phyloP scores from a whole-genome alignment of 495 filamentous ascomycete species.

The Cercophora scortea region DNA sequence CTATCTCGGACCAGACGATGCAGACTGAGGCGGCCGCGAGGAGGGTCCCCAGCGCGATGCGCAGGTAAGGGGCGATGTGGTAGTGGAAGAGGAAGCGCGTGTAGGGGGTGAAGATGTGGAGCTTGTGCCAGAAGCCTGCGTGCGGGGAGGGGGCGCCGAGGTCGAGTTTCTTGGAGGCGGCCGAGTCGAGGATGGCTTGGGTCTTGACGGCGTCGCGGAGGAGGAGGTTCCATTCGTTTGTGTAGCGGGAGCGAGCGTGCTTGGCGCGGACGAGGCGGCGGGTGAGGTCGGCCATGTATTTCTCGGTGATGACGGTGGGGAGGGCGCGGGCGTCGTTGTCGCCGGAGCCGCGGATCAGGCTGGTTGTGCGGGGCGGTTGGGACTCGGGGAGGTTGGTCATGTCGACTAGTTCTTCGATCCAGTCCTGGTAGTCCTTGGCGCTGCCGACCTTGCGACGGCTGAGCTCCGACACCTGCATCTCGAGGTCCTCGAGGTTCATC shows the following conservation, averaged over 20 bases:
- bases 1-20: constrained; percentile 86
- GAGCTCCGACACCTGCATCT: constrained; percentile 69
- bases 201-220: constrained; percentile 62
- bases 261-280: constrained; percentile 69
- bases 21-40: constrained; percentile 67
- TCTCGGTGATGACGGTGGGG: constrained; percentile 83
- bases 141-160: constrained; percentile 54
- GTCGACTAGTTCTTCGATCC: constrained; percentile 87
- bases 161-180: constrained; percentile 69
- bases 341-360: constrained; percentile 30
- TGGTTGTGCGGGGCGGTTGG: constrained; percentile 36
- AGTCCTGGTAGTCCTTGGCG: constrained; percentile 76
- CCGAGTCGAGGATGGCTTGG: constrained; percentile 79
- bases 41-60: constrained; percentile 52
- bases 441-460: constrained; percentile 74
- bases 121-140: constrained; percentile 44
- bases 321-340: constrained; percentile 31
- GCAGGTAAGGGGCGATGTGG: constrained; percentile 57
- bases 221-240: constrained; percentile 77
- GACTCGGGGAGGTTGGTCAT: constrained; percentile 60
- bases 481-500: constrained; percentile 70
- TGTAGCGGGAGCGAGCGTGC: constrained; percentile 73
- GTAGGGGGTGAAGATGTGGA: constrained; percentile 69
- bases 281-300: constrained; percentile 85
- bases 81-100: constrained; percentile 72